Evolutionary conservation across 2,329 filamentous ascomycete genomes (phyloP), one percentile per base, ranked within the genome.

Genomic region (Calonectria pseudoturangicola): DNA sequence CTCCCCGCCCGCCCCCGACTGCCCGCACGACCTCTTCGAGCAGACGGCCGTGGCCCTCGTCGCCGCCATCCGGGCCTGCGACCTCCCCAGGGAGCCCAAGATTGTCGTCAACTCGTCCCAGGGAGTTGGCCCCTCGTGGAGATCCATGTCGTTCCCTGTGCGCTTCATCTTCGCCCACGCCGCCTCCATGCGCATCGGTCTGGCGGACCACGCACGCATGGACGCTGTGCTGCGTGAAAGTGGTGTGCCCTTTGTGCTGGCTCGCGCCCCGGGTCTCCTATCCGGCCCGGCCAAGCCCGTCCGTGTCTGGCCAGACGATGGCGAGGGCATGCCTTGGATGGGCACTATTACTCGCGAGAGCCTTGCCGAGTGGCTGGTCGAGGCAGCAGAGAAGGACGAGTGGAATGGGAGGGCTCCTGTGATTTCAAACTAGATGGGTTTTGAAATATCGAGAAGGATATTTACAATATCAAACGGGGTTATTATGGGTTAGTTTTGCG

Each of bases 91-190:
- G 0, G 81, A 83, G 12, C 63, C 73, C 58, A 89, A 88, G 65
- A 75, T 90, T 2, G 83, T 90, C 30, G 82, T 88, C 60, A 85
- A 91, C 80, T 88, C 86, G 15, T 85, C 87, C 1, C 86, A 88
- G 72, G 89, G 89, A 13, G 85, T 86, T 1, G 88, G 86, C 0
- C 79, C 83, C 36, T 89, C 88, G 5, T 87, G 83, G 79, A 30
- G 70, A 0, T 84, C 85, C 63, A 77, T 89, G 70, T 80, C 84
- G 51, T 84, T 82, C 41, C 79, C 86, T 1, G 76, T 90, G 74
- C 83, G 85, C 18, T 68, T 84, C 41, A 72, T 89, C n/a, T 86
- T 91, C 76, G 82, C 79, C 39, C 80, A 87, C 50, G 76, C 72
- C 13, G 86, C 83, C 43, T 86, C 87, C 71, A 89, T 90, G 85